phyloP scores from a whole-genome alignment of 2,329 filamentous ascomycete genomes.

The Neonectria magnoliae region DNA sequence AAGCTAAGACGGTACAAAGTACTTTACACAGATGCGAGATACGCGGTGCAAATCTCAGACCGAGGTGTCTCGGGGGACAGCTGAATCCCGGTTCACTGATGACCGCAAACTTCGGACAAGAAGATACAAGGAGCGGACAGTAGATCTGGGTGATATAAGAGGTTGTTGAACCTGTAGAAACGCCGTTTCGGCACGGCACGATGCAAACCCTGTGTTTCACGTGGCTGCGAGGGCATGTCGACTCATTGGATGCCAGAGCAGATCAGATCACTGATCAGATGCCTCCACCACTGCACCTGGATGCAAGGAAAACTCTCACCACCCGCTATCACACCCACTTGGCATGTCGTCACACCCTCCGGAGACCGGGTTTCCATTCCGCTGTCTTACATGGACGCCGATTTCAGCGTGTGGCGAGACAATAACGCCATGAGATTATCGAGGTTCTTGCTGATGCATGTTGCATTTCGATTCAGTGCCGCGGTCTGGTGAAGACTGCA shows the following conservation, averaged over 20 bases:
- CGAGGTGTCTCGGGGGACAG: background rate
- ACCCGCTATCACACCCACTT: background rate
- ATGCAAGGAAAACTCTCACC: background rate
- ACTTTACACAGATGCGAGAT: background rate
- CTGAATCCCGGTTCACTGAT: background rate
- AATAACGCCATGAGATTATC: background rate
- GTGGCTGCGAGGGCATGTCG: background rate
- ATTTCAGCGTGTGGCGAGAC: background rate
- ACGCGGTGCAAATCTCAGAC: background rate
- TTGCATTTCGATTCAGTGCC: background rate
- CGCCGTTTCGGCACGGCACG: background rate
- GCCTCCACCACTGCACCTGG: no score
- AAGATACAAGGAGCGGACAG: background rate
- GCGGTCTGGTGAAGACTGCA: no score
- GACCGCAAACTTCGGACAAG: background rate
- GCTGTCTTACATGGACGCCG: background rate
- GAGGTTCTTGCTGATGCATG: background rate
- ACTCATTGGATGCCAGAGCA: background rate
- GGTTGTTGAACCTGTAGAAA: background rate
- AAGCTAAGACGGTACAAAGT: background rate
- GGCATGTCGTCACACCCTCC: background rate
- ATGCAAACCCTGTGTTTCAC: background rate
- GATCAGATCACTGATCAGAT: background rate
- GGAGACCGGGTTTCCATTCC: background rate
- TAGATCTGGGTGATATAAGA: background rate